Conservation (phyloP, 306 rosid species). For the Dryas alaskensis region DNA sequence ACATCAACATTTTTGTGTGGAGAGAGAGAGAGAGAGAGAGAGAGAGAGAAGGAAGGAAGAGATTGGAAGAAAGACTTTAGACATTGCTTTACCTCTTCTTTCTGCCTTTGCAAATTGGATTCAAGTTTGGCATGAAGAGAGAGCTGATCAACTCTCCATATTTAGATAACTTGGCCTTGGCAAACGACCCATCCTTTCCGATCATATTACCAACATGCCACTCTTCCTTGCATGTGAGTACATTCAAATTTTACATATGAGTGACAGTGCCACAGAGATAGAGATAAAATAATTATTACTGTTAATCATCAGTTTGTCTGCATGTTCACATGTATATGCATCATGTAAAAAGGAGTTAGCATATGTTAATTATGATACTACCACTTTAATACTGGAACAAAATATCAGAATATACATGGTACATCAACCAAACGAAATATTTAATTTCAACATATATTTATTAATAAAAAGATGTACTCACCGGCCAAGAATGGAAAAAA, state of each 20-base stretch:
- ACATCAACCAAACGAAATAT: no score
- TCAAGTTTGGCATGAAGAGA: conserved; percentile 2
- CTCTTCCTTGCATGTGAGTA: neutral
- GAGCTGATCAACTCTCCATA: neutral
- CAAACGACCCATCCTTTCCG: neutral
- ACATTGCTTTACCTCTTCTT: conserved; percentile 10
- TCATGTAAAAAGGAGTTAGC: no score
- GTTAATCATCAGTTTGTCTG: no score
- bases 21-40: neutral
- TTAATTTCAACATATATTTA: no score
- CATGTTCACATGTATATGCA: no score
- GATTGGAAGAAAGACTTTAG: neutral
- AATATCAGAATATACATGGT: no score
- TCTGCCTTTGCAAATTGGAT: neutral
- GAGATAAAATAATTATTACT: no score
- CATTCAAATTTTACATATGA: neutral
- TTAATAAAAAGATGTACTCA: no score
- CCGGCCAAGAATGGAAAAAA: no score
- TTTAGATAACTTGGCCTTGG: neutral
- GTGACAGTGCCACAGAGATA: neutral
- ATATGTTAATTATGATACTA: no score
- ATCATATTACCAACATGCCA: neutral
- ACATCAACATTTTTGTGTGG: neutral
- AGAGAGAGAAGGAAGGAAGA: neutral
- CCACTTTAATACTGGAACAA: no score